phyloP scores from a whole-genome alignment of 441 rosid genomes.

The Capsella rubella region DNA sequence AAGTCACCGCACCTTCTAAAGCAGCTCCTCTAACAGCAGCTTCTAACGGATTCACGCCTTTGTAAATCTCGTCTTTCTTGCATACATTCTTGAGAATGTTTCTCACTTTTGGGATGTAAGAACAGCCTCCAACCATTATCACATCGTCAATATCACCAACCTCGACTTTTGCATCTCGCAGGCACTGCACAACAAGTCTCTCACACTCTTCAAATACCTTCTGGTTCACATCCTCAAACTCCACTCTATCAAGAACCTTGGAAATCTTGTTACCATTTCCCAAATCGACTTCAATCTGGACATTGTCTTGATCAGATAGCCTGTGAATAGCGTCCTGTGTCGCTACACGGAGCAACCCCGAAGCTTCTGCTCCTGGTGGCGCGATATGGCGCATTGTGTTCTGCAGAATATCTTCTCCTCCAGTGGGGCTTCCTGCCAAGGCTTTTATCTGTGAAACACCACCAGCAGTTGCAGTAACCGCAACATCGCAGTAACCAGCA shows the following conservation, averaged over 20 bases:
- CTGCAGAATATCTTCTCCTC: conserved; percentile 90
- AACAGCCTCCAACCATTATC: conserved; percentile 89
- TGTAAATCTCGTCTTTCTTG: conserved; percentile 62
- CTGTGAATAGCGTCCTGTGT: conserved; percentile 75
- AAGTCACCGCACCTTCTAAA: conserved; percentile 88
- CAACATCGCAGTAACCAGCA: conserved; percentile 86
- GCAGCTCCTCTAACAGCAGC: conserved; percentile 90
- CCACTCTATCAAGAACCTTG: conserved; percentile 57
- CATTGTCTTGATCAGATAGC: conserved; percentile 59
- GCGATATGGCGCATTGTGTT: conserved; percentile 64
- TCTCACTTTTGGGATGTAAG: conserved; percentile 66
- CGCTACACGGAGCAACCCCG: conserved; percentile 70
- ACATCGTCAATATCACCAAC: conserved; percentile 64
- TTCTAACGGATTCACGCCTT: conserved; percentile 65
- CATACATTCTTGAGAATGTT: conserved; percentile 53
- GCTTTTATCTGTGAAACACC: conserved; percentile 91
- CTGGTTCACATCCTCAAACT: conserved; percentile 78
- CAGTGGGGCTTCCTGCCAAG: conserved; percentile 67
- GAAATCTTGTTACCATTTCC: conserved; percentile 61
- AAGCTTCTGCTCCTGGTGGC: conserved; percentile 55
- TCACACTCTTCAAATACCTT: conserved; percentile 63
- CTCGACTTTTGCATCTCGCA: conserved; percentile 67
- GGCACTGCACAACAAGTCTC: conserved; percentile 64
- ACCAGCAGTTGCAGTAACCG: conserved; percentile 85
- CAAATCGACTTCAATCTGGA: conserved; percentile 68